phyloP scores from a whole-genome alignment of 805 yeast species.

The Nakazawaea molendinolei region DNA sequence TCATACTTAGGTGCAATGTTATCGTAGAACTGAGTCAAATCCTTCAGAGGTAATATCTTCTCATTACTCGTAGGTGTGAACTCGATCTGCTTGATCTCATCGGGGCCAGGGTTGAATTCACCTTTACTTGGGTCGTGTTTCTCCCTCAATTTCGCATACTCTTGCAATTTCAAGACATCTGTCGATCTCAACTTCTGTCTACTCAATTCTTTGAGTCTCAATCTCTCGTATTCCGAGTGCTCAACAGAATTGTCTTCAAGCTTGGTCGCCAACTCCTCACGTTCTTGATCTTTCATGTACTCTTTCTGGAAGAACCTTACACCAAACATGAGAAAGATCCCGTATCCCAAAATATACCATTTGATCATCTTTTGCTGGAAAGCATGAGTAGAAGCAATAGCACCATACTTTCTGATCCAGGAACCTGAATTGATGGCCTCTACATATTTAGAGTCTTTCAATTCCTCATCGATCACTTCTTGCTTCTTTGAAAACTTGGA shows the following conservation, averaged over 20 bases:
- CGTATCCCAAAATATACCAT: slow-evolving; percentile 55
- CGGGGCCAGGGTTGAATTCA: slow-evolving; percentile 28
- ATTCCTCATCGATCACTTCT: slow-evolving; percentile 22
- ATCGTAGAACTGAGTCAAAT: slow-evolving; percentile 78
- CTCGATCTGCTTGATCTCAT: slow-evolving; percentile 22
- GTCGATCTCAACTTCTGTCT: slow-evolving; percentile 55
- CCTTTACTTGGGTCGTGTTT: slow-evolving; percentile 22
- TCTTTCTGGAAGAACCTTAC: slow-evolving; percentile 60
- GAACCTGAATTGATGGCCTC: slow-evolving; percentile 28
- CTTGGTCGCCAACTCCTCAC: slow-evolving; percentile 25
- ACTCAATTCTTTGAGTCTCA: slow-evolving; percentile 53
- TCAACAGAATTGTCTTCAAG: slow-evolving; percentile 25
- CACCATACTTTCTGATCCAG: slow-evolving; percentile 41
- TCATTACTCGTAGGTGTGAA: slow-evolving; percentile 22
- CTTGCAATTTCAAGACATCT: slow-evolving; percentile 52
- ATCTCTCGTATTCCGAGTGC: slow-evolving; percentile 55
- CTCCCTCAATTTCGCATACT: slow-evolving; percentile 48
- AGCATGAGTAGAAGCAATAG: slow-evolving; percentile 43
- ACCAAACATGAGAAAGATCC: slow-evolving; percentile 50
- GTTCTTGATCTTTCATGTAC: slow-evolving; percentile 57
- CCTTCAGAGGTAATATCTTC: slow-evolving; percentile 62
- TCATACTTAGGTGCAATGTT: slow-evolving; percentile 77
- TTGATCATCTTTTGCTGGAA: slow-evolving; percentile 60
- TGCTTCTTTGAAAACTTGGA: slow-evolving; percentile 21
- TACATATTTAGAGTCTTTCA: slow-evolving; percentile 21